Base-by-base conservation (phyloP, 805 yeast genomes). In the Cyberlindnera galapagoensis region DNA sequence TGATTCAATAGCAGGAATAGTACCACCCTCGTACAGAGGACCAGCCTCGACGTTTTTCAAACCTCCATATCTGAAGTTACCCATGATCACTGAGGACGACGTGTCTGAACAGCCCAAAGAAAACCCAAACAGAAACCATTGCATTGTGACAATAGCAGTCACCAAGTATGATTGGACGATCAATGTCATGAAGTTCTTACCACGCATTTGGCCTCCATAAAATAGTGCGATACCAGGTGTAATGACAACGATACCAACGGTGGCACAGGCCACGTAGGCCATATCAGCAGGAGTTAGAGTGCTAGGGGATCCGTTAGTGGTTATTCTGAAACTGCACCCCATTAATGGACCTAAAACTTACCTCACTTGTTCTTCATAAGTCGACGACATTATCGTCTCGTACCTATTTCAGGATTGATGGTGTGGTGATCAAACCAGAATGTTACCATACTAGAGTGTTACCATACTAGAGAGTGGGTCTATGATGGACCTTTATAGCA, bases 101-200 rank as follows among this genome's bases (percentile, higher is more conserved):
- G 82, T 71, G 14, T 69, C 53, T 0, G 92, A 78, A 49, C 87
- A 84, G 4, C 97, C 94, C 24, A 90, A 62, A 2, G 96, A 83
- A 56, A 84, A 88, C 6, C 96, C 97, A 94, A 96, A 88, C 52
- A 90, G 81, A 57, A 85, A 90, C 97, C 97, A 90, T 54, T 86
- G 95, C 51, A 87, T 73, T 27, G 74, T 67, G 7, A 82, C 82
- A 6, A 85, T 69, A 43, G 80, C 70, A 3, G 85, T 78, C 7
- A 84, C 69, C 64, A 79, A 66, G 28, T 84, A 60, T 12, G 76
- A 75, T 21, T 79, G 79, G 75, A 92, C 79, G 18, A 85, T 74
- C 71, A 86, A 71, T 9, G 90, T 78, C 29, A 87, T 62, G 1
- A 44, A 94, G 90, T 28, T 84, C 76, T 57, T 87, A 82, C 86